Base-by-base conservation (phyloP, 208 protist species). In the Leishmania lainsoni region DNA sequence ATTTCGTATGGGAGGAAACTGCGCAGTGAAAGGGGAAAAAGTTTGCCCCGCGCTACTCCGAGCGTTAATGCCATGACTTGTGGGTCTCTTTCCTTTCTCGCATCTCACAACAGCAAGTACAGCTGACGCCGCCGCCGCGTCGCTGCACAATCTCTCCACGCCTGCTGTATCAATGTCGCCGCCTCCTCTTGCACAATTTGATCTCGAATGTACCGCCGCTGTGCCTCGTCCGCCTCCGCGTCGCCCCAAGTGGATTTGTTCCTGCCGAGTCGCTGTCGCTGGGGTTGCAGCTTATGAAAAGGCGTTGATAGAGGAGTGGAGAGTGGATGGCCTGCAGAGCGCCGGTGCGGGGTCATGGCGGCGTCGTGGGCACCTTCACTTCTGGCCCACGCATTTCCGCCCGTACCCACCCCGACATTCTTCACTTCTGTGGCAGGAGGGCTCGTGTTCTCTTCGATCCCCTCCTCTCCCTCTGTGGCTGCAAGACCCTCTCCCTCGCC, bases 161-260 rank as follows among this genome's bases (percentile, higher is more conserved):
- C 85, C 51, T 61, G n/a, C 63, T 95, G 91, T 59, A 95, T 92
- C 20, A 95, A 80, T 12, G 59, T 61, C 2, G 91, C 91, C 3
- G 91, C 81, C 85, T 92, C 88, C 69, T 92, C 85, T 59, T 85
- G 71, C 58, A 94, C 29, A 59, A 90, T 87, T 6, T 76, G 63
- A 48, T 86, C 73, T 20, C 84, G 83, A 26, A 90, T 63, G 39
- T 79, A 84, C 14, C n/a, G 65, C 29, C 80, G 80, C 81, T 81
- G 76, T 54, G 59, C 63, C 65, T 85, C 81, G 0, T 75, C 76
- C 20, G 65, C 54, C 17, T 74, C 73, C 29, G 48, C 2, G 12
- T 72, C 71, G n/a, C 45, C 39, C 56, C 52, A 58, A n/a, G 29
- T 61, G 8, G 42, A 52, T 10, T 54, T 56, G 29, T 73, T 72